phyloP scores from a whole-genome alignment of 495 filamentous ascomycete genomes.

The Stereocaulon alpinum region DNA sequence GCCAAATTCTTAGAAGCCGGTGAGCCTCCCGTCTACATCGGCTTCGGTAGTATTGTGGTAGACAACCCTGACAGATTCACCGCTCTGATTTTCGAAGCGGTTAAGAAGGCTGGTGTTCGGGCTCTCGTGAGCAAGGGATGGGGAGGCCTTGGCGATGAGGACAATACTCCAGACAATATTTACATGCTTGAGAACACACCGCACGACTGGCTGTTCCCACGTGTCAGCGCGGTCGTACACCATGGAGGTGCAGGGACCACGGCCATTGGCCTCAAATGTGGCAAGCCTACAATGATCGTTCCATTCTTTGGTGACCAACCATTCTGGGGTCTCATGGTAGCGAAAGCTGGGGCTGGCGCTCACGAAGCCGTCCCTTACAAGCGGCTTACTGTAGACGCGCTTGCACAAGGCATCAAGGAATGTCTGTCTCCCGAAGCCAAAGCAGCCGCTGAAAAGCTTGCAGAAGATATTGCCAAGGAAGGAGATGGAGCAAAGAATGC shows the following conservation, averaged over 20 bases:
- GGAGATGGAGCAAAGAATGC: constrained; percentile 66
- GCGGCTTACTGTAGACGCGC: constrained; percentile 47
- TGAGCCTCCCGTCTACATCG: constrained; percentile 51
- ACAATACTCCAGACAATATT: constrained; percentile 45
- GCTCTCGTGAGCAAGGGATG: constrained; percentile 58
- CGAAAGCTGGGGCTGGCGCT: constrained; percentile 54
- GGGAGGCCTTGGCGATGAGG: constrained; percentile 50
- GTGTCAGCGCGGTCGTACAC: constrained; percentile 49
- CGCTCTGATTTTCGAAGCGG: constrained; percentile 50
- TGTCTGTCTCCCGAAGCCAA: constrained; percentile 50
- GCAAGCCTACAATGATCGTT: constrained; percentile 55
- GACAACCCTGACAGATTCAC: constrained; percentile 55
- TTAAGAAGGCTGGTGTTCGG: constrained; percentile 46
- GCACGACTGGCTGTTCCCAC: constrained; percentile 60
- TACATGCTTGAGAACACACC: constrained; percentile 57
- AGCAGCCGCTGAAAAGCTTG: constrained; percentile 47
- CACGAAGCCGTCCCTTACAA: constrained; percentile 61
- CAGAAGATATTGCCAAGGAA: constrained; percentile 52
- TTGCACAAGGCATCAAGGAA: constrained; percentile 59
- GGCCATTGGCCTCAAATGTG: constrained; percentile 52
- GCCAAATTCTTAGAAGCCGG: constrained; percentile 45
- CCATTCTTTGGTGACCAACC: constrained; percentile 60
- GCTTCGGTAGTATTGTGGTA: constrained; percentile 60
- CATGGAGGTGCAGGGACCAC: constrained; percentile 61
- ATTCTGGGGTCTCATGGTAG: constrained; percentile 50